Conservation (phyloP, 1,284 basidiomycete genomes). For the Phylloboletellus chloephorus region DNA sequence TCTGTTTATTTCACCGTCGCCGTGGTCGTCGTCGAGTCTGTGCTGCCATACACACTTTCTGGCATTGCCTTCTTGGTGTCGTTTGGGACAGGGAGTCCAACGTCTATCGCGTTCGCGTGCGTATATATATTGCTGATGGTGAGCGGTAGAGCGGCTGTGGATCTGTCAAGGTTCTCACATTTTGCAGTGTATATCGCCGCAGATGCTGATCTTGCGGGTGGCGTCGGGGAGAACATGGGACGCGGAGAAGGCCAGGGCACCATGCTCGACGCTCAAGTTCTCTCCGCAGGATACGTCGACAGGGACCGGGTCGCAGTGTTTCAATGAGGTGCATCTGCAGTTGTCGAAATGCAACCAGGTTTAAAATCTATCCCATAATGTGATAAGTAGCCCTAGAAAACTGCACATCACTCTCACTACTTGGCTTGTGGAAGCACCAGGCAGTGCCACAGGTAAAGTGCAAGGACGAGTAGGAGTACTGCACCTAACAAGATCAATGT, state of each 20-base stretch:
- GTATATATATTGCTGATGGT: constrained; percentile 26
- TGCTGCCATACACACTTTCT: constrained; percentile 26
- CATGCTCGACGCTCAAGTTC: constrained; percentile 16
- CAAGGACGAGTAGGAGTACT: no score
- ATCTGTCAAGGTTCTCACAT: background rate
- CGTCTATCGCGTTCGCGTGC: constrained; percentile 15
- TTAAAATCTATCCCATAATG: no score
- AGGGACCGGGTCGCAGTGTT: background rate
- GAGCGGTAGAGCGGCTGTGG: background rate
- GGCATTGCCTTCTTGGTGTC: constrained; percentile 27
- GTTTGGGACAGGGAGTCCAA: constrained; percentile 15
- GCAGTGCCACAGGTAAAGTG: no score
- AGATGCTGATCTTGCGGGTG: constrained; percentile 26
- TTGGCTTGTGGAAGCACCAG: no score
- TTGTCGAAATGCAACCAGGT: no score
- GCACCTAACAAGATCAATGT: no score
- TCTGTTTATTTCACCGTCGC: constrained; percentile 18
- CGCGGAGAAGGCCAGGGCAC: constrained; percentile 5
- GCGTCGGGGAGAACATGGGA: constrained; percentile 20
- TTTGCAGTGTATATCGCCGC: constrained; percentile 25
- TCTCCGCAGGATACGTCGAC: background rate
- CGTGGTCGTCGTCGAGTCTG: constrained; percentile 24
- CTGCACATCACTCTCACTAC: no score
- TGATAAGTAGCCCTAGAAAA: no score
- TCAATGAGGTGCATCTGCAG: no score